Evolutionary conservation across 306 rosid species (phyloP).

Genomic region (Acacia confusa): DNA sequence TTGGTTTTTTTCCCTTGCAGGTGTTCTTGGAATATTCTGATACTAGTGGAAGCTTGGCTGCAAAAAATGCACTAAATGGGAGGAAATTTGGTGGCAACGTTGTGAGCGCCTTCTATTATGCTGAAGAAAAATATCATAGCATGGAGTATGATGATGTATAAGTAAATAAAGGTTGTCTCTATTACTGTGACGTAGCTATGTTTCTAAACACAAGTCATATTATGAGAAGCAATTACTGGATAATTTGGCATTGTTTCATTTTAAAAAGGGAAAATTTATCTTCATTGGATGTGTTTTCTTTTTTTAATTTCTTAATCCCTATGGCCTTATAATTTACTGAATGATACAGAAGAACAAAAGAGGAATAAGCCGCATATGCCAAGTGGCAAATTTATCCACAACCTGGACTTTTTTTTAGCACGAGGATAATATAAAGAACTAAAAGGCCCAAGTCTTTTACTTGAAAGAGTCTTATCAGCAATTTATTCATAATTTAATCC

Average conservation of each 20-base stretch:
- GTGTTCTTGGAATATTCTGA: slow-evolving; percentile 81
- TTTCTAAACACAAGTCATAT: not conserved
- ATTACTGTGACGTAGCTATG: slow-evolving; percentile 12
- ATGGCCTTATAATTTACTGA: not conserved
- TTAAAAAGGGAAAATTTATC: not conserved
- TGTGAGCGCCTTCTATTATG: slow-evolving; percentile 61
- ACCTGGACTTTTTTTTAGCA: not conserved
- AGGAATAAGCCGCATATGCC: not conserved
- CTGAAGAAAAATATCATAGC: slow-evolving; percentile 59
- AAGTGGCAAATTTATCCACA: not conserved
- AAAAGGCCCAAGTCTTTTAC: not conserved
- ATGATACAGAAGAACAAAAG: not conserved
- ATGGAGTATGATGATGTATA: slow-evolving; percentile 52
- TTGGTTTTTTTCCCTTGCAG: slow-evolving; percentile 42
- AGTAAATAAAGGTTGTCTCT: not conserved
- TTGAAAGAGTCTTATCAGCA: not conserved
- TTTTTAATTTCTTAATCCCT: not conserved
- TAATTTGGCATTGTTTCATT: not conserved
- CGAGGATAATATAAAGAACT: not conserved
- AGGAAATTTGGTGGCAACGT: slow-evolving; percentile 73
- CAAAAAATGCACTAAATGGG: slow-evolving; percentile 64
- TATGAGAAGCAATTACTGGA: slow-evolving; percentile 6
- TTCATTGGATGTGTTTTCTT: not conserved
- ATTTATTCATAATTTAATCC: too few species aligned
- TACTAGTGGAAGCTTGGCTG: slow-evolving; percentile 45